phyloP scores from a whole-genome alignment of 2,329 filamentous ascomycete genomes.

The Hypoxylon sp. region DNA sequence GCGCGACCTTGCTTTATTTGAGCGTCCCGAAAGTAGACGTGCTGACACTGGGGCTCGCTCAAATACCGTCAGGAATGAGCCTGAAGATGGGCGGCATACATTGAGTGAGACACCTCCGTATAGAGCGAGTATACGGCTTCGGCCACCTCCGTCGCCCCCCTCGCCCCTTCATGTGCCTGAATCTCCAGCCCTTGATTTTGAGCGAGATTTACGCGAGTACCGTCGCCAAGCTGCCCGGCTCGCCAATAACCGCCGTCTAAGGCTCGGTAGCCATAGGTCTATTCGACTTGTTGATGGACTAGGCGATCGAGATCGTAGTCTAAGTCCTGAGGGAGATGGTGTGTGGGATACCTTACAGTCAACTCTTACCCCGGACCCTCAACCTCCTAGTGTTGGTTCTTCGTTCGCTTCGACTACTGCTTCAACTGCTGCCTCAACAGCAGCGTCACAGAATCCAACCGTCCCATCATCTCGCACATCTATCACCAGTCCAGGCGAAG shows the following conservation, averaged over 20 bases:
- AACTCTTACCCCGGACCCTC: slow-evolving; percentile 85
- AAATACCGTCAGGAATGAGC: background rate
- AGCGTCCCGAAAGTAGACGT: background rate
- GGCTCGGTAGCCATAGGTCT: background rate
- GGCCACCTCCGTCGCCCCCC: no score
- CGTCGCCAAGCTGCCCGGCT: background rate
- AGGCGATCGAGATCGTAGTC: slow-evolving; percentile 85
- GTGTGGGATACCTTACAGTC: slow-evolving; percentile 86
- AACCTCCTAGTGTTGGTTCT: slow-evolving; percentile 83
- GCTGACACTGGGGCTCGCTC: background rate
- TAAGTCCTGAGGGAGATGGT: slow-evolving; percentile 78
- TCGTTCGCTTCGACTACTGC: slow-evolving; percentile 83
- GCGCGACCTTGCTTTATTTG: background rate
- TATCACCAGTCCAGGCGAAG: slow-evolving; percentile 61
- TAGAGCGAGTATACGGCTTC: no score
- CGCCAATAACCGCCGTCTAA: background rate
- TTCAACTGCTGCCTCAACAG: slow-evolving; percentile 70
- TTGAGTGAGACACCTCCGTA: background rate
- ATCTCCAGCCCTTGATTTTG: background rate
- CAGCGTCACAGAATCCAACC: slow-evolving; percentile 60
- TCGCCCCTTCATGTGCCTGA: background rate
- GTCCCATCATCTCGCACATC: slow-evolving; percentile 64
- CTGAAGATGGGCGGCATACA: background rate
- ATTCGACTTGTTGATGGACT: slow-evolving; percentile 73
- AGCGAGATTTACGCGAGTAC: background rate